A percentile compares a stretch with the other conserved stretches of the same genome.
Conservation (phyloP, 2,329 filamentous ascomycete genomes). For the Zalaria sp. region DNA sequence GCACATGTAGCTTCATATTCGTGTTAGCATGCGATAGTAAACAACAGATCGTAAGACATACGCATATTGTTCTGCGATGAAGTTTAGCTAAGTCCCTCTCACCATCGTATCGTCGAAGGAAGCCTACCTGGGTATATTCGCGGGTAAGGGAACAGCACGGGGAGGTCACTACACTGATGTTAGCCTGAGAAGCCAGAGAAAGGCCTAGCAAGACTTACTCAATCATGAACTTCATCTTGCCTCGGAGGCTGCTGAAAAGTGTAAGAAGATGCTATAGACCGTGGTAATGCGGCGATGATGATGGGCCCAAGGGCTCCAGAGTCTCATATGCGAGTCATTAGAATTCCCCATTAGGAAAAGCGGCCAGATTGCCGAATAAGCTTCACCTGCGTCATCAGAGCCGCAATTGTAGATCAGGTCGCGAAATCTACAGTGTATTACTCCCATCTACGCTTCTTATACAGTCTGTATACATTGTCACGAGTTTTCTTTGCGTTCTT, state of each 20-base stretch:
- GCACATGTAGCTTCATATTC: slow-evolving; percentile 51
- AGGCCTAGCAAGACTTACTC: slow-evolving; percentile 37
- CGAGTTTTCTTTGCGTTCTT: too few relatives aligned
- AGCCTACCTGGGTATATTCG: slow-evolving; percentile 48
- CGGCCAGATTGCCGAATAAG: too few relatives aligned
- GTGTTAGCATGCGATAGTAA: neutral
- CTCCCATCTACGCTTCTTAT: too few relatives aligned
- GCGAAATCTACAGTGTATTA: too few relatives aligned
- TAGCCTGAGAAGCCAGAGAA: neutral
- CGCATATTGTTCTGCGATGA: slow-evolving; percentile 47
- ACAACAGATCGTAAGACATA: slow-evolving; percentile 16
- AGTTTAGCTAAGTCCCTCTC: slow-evolving; percentile 6
- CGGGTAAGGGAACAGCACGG: slow-evolving; percentile 61
- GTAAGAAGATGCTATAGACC: neutral
- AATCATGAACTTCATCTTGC: slow-evolving; percentile 65
- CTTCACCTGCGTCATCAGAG: too few relatives aligned
- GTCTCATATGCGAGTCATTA: too few relatives aligned
- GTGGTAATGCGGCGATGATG: too few relatives aligned
- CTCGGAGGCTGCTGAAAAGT: neutral
- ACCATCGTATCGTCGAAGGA: too few relatives aligned
- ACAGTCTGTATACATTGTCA: too few relatives aligned
- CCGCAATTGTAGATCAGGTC: too few relatives aligned
- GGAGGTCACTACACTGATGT: slow-evolving; percentile 40
- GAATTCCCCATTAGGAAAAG: too few relatives aligned
- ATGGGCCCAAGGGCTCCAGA: too few relatives aligned